Evolutionary conservation across 2,329 filamentous ascomycete species (phyloP).

Genomic region (Myriosclerotinia scirpicola): DNA sequence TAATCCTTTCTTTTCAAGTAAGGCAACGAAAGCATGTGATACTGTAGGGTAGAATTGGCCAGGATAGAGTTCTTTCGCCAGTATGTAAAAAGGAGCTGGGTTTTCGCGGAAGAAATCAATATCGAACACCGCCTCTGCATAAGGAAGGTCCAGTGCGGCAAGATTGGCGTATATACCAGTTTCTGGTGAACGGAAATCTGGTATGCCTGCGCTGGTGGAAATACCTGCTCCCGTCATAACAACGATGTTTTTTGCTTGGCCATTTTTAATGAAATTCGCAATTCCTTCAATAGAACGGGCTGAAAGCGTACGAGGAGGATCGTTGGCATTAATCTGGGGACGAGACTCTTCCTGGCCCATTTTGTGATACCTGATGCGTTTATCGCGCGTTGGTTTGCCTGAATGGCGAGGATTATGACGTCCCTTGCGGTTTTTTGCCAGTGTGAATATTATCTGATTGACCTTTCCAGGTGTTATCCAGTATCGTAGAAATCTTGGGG

Average conservation of each 20-base stretch:
- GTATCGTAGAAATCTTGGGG: background rate
- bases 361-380: slow-evolving; percentile 42
- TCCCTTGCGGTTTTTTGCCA: too few species aligned
- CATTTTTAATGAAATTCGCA: slow-evolving; percentile 76
- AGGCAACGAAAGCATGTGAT: slow-evolving; percentile 81
- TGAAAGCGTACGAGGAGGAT: slow-evolving; percentile 62
- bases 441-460: background rate
- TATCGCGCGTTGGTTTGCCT: slow-evolving; percentile 13
- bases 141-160: slow-evolving; percentile 77
- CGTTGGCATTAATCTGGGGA: slow-evolving; percentile 59
- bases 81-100: slow-evolving; percentile 85
- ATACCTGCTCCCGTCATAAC: slow-evolving; percentile 92
- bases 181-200: slow-evolving; percentile 90
- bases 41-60: slow-evolving; percentile 86
- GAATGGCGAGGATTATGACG: background rate
- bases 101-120: slow-evolving; percentile 84
- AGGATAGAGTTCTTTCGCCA: slow-evolving; percentile 90
- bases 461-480: too few species aligned
- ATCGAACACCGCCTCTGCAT: slow-evolving; percentile 92
- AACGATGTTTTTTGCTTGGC: slow-evolving; percentile 68
- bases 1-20: slow-evolving; percentile 76
- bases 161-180: slow-evolving; percentile 95
- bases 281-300: slow-evolving; percentile 70
- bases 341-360: slow-evolving; percentile 89
- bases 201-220: slow-evolving; percentile 73